A percentile compares a stretch with the other conserved stretches of the same genome.
Conservation (phyloP, 176 grass and related monocot species). For the Carex littledalei region DNA sequence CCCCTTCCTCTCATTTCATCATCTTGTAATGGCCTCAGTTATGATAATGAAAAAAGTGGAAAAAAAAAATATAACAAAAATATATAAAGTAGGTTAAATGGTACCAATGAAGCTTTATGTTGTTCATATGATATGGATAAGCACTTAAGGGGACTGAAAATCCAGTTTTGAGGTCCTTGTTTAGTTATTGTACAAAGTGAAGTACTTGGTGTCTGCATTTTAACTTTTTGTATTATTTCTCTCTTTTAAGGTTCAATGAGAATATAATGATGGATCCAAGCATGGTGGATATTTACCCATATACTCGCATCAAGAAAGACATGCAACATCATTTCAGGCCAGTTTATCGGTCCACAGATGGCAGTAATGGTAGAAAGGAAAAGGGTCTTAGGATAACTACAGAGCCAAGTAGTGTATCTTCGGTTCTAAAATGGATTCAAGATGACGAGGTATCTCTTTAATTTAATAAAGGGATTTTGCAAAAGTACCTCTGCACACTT, state of each 20-base stretch:
- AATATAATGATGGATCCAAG: slow-evolving; percentile 89
- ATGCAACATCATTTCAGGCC: slow-evolving; percentile 57
- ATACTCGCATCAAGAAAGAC: slow-evolving; percentile 48
- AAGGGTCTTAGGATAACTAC: too few relatives aligned
- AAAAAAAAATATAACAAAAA: not conserved
- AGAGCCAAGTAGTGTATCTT: slow-evolving; percentile 61
- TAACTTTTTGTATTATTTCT: slow-evolving; percentile 18
- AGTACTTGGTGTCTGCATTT: too few relatives aligned
- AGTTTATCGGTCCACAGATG: too few relatives aligned
- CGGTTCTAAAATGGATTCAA: slow-evolving; percentile 60
- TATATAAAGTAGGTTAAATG: not conserved
- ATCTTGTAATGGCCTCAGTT: not conserved
- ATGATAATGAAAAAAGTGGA: not conserved
- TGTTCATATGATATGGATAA: not conserved
- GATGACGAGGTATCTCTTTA: slow-evolving; percentile 63
- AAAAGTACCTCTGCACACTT: not conserved
- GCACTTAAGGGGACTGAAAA: too few relatives aligned
- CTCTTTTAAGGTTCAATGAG: slow-evolving; percentile 65
- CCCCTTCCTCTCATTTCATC: not conserved
- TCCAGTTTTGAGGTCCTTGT: too few relatives aligned
- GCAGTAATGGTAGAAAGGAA: too few relatives aligned
- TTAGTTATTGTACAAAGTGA: too few relatives aligned
- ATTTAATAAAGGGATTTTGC: not conserved
- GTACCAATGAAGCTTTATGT: not conserved
- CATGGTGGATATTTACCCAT: slow-evolving; percentile 79